phyloP scores from a whole-genome alignment of 169 alveolate species.

The Cryptosporidium bovis region DNA sequence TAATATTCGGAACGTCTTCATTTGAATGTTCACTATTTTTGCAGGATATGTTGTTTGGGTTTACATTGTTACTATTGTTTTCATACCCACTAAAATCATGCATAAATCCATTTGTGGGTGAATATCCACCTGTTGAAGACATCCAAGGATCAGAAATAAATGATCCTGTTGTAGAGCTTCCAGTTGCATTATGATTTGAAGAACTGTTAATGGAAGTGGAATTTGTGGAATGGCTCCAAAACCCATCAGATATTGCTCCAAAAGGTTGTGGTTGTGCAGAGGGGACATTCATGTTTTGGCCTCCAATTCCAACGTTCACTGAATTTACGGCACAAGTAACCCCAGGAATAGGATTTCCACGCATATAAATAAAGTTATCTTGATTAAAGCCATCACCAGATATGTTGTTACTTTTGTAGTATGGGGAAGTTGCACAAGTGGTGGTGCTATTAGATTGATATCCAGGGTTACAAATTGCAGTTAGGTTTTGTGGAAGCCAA shows the following conservation, averaged over 20 bases:
- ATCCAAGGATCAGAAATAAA: slow-evolving; percentile 74
- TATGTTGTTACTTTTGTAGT: slow-evolving; percentile 52
- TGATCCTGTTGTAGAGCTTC: slow-evolving; percentile 65
- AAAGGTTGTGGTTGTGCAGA: slow-evolving; percentile 40
- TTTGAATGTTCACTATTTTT: neutral
- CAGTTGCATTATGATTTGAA: slow-evolving; percentile 25
- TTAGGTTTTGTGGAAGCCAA: slow-evolving; percentile 71
- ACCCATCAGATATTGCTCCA: slow-evolving; percentile 59
- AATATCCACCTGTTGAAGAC: slow-evolving; percentile 67
- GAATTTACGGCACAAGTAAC: slow-evolving; percentile 16
- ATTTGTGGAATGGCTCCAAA: slow-evolving; percentile 63
- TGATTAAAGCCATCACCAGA: slow-evolving; percentile 54
- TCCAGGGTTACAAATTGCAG: slow-evolving; percentile 74
- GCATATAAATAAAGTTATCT: slow-evolving; percentile 60
- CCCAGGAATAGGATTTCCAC: slow-evolving; percentile 52
- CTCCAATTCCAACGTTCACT: slow-evolving; percentile 27
- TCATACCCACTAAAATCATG: slow-evolving; percentile 62
- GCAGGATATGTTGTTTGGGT: slow-evolving; percentile 20
- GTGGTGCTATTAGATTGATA: slow-evolving; percentile 62
- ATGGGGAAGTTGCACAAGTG: slow-evolving; percentile 65
- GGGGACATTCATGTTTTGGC: slow-evolving; percentile 5
- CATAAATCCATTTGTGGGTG: slow-evolving; percentile 62
- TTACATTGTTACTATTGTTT: slow-evolving; percentile 5
- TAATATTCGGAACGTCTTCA: slow-evolving; percentile 23
- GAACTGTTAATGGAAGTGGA: slow-evolving; percentile 13